Percentiles rank a stretch among this genome's conserved stretches.
phyloP scores from a whole-genome alignment of 352 stramenopile species.

The Phytophthora aleatoria region DNA sequence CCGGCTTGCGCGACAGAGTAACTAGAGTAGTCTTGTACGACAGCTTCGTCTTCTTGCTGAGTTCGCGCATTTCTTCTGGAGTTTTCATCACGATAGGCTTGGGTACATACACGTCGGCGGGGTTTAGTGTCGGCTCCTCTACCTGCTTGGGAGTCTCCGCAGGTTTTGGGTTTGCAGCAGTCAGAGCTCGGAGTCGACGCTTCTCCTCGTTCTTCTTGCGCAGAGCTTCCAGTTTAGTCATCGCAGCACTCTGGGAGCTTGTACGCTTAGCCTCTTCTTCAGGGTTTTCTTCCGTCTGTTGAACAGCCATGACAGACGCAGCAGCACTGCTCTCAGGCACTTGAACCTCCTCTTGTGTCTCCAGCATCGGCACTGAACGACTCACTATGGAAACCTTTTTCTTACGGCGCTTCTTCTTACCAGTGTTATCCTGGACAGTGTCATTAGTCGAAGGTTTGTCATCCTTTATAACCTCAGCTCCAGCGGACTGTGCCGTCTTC shows the following conservation, averaged over 20 bases:
- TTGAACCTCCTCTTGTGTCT: conserved; percentile 1
- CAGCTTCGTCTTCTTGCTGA: conserved; percentile 55
- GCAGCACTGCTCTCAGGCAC: not conserved
- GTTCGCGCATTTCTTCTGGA: conserved; percentile 52
- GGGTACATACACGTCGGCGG: conserved; percentile 59
- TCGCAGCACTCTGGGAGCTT: conserved; percentile 70
- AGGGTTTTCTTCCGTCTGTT: conserved; percentile 17
- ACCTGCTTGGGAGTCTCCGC: conserved; percentile 3
- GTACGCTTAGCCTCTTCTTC: conserved; percentile 25
- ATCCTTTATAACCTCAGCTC: not conserved
- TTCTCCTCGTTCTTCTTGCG: conserved; percentile 82
- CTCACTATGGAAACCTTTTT: conserved; percentile 30
- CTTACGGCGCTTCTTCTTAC: conserved; percentile 39
- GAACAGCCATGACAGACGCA: conserved; percentile 10
- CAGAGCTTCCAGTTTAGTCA: conserved; percentile 70
- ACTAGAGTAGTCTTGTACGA: conserved; percentile 77
- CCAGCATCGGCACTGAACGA: conserved; percentile 38
- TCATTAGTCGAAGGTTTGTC: not conserved
- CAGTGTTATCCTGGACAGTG: conserved; percentile 16
- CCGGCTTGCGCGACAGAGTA: conserved; percentile 73
- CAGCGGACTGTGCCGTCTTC: conserved; percentile 2
- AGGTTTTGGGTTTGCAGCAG: conserved; percentile 12
- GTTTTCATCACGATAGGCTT: conserved; percentile 76
- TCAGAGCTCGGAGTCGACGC: conserved; percentile 48
- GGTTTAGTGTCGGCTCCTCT: conserved; percentile 30